Evolutionary conservation across 345 rosid genomes (phyloP).

Genomic region (Gossypium rotundifolium): DNA sequence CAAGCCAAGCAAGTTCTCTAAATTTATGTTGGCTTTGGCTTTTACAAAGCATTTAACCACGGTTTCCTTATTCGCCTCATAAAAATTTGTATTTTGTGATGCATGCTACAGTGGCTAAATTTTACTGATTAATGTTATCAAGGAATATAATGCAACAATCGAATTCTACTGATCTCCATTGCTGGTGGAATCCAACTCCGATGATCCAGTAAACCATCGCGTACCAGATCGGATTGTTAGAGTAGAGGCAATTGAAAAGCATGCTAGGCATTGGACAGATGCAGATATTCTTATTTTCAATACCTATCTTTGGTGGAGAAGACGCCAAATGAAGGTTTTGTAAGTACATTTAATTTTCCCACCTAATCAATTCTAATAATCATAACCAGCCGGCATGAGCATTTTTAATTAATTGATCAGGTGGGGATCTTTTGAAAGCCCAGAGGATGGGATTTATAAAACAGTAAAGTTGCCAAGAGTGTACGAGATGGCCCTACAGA

Average conservation of each 20-base stretch:
- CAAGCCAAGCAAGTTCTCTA: background rate
- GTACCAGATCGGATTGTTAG: slow-evolving; percentile 63
- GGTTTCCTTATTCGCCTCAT: background rate
- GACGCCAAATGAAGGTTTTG: slow-evolving; percentile 59
- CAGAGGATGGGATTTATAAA: slow-evolving; percentile 48
- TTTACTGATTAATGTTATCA: background rate
- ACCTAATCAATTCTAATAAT: background rate
- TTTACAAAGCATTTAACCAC: no score
- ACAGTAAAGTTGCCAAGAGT: slow-evolving; percentile 68
- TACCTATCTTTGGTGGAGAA: slow-evolving; percentile 95
- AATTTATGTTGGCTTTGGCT: no score
- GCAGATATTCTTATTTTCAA: slow-evolving; percentile 66
- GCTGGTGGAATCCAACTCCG: slow-evolving; percentile 90
- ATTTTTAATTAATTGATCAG: slow-evolving; percentile 10
- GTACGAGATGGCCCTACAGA: slow-evolving; percentile 70
- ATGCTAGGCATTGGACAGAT: slow-evolving; percentile 70
- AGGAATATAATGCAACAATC: slow-evolving; percentile 82
- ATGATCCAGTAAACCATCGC: slow-evolving; percentile 69
- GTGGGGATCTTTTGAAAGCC: slow-evolving; percentile 75
- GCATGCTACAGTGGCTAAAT: no score
- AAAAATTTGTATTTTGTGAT: background rate
- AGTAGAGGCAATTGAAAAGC: slow-evolving; percentile 74
- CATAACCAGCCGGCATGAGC: no score
- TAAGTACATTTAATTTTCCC: slow-evolving; percentile 30
- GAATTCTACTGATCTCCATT: slow-evolving; percentile 94